These are phyloP conservation scores for Vaccinium myrtillus DNA, from an alignment of 148 eudicot genomes.

Conservation along the genomic window DNA sequence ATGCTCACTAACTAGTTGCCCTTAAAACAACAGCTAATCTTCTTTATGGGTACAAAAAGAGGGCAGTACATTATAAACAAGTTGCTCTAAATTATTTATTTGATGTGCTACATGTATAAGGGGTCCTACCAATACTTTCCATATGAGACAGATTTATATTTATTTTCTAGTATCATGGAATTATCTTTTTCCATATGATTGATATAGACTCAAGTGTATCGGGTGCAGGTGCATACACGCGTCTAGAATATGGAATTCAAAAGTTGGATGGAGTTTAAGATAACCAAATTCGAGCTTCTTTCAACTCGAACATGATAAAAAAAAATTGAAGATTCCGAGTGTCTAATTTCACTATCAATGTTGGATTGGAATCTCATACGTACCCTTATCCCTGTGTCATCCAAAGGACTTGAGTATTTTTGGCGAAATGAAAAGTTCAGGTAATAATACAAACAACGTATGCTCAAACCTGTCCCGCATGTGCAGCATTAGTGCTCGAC, in stretches of 20 bases:
- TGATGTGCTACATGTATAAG: not conserved
- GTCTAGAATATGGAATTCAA: not conserved
- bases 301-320: not conserved
- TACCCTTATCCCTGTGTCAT: not conserved
- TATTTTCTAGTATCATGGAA: not conserved
- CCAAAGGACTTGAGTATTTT: not conserved
- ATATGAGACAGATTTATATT: not conserved
- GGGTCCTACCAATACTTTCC: not conserved
- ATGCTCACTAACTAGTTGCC: not conserved
- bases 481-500: not conserved
- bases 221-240: not conserved
- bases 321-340: not conserved
- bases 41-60: not conserved
- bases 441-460: not conserved
- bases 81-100: slow-evolving; percentile 6
- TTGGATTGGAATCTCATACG: not conserved
- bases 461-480: not conserved
- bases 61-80: not conserved
- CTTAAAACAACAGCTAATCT: not conserved
- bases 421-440: not conserved
- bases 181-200: not conserved
- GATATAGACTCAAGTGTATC: not conserved
- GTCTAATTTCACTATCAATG: not conserved
- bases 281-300: not conserved
- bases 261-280: not conserved